A percentile compares a stretch with the other conserved stretches of the same genome.
Conservation (phyloP, 1,139 yeast species). For the Debaryomycetaceae sp. region DNA sequence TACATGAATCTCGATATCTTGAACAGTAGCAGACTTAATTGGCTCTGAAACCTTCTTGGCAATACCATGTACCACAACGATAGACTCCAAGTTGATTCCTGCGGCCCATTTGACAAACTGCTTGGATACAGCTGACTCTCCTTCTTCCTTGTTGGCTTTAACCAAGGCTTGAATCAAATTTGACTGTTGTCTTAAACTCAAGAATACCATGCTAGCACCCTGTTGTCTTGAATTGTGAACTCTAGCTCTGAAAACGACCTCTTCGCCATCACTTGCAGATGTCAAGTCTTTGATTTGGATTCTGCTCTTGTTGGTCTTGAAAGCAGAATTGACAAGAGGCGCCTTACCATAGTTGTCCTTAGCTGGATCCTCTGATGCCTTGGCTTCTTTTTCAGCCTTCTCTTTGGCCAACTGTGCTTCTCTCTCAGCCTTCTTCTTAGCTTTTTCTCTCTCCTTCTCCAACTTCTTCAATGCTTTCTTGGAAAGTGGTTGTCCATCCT, state of each 20-base stretch:
- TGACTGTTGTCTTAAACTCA: conserved; percentile 88
- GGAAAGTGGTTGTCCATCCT: conserved; percentile 92
- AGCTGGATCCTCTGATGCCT: conserved; percentile 74
- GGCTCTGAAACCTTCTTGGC: conserved; percentile 83
- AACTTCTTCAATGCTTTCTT: conserved; percentile 94
- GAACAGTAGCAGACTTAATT: conserved; percentile 87
- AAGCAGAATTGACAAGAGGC: conserved; percentile 79
- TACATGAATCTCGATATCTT: conserved; percentile 82
- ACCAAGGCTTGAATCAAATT: conserved; percentile 80
- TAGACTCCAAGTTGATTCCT: conserved; percentile 78
- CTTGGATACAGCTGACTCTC: conserved; percentile 70
- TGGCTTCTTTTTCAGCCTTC: conserved; percentile 76
- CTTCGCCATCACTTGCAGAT: conserved; percentile 69
- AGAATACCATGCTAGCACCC: conserved; percentile 90
- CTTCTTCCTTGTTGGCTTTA: conserved; percentile 55
- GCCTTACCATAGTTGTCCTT: conserved; percentile 84
- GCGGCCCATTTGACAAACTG: conserved; percentile 98
- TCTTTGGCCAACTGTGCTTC: conserved; percentile 87
- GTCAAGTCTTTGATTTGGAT: conserved; percentile 54
- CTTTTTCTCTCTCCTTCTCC: conserved; percentile 91
- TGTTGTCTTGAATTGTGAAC: conserved; percentile 91
- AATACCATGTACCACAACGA: conserved; percentile 84
- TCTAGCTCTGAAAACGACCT: conserved; percentile 87
- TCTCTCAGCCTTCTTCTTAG: conserved; percentile 86
- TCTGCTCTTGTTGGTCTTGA: conserved; percentile 61